Conservation (phyloP, 169 alveolate genomes). For the Plasmodium billcollinsi region DNA sequence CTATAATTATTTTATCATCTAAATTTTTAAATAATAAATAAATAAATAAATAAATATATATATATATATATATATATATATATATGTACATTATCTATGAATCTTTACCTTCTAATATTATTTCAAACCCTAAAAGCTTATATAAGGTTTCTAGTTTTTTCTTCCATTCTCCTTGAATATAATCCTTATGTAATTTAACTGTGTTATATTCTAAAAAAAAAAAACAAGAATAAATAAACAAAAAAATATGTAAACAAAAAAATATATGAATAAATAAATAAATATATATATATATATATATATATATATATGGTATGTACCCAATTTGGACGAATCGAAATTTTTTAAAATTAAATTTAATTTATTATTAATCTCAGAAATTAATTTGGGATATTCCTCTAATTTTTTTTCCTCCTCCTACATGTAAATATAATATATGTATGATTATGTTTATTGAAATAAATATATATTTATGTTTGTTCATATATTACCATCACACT, state of each 20-base stretch:
- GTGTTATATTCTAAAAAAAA: conserved; percentile 44
- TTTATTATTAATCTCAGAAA: conserved; percentile 44
- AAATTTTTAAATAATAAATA: conserved; percentile 1
- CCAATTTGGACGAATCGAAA: conserved; percentile 49
- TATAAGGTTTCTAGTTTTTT: conserved; percentile 54
- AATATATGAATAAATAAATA: background rate
- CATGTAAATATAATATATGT: background rate
- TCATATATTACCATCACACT: conserved; percentile 29
- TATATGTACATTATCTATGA: background rate
- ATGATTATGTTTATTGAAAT: too few relatives aligned
- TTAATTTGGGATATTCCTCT: conserved; percentile 67
- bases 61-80: background rate
- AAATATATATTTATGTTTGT: background rate
- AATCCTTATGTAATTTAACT: conserved; percentile 55
- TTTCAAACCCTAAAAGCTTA: conserved; percentile 66
- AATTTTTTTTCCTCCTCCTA: conserved; percentile 73
- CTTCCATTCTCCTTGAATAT: conserved; percentile 55
- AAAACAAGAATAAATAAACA: background rate
- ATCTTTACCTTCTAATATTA: conserved; percentile 38
- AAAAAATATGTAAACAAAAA: background rate
- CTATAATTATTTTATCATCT: conserved; percentile 56
- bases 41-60: background rate
- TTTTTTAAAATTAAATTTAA: conserved; percentile 46
- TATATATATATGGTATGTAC: conserved; percentile 2
- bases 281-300: background rate